Evolutionary conservation across 2,329 filamentous ascomycete species (phyloP).

Genomic region (Sporothrix schenckii): DNA sequence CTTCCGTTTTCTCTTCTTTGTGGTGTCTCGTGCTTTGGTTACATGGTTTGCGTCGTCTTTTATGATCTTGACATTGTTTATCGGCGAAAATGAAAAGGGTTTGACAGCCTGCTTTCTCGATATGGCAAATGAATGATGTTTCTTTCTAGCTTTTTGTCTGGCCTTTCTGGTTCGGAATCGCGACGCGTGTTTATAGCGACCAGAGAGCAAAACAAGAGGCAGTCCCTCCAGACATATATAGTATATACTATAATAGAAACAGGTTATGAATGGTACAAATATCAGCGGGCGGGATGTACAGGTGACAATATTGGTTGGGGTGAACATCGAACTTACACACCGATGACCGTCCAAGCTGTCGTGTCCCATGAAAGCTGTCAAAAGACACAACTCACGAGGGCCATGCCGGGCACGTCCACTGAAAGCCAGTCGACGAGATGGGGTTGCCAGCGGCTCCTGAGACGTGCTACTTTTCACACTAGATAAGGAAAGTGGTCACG

Average conservation of each 20-base stretch:
- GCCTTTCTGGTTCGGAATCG: background rate
- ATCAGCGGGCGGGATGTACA: background rate
- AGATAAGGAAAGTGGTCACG: slow-evolving; percentile 15
- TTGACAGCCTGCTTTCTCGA: background rate
- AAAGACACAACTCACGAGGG: background rate
- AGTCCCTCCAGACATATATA: background rate
- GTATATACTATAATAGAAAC: background rate
- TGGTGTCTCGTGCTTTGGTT: background rate
- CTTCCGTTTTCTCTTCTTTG: background rate
- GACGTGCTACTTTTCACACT: background rate
- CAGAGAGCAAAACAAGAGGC: background rate
- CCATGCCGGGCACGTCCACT: background rate
- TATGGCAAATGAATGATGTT: slow-evolving; percentile 12
- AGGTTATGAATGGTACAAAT: background rate
- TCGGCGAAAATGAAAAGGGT: background rate
- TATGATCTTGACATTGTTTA: background rate
- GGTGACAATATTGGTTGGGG: background rate
- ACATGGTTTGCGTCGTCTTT: background rate
- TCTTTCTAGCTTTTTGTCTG: too few species aligned
- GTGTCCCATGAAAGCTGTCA: background rate
- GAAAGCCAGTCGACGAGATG: background rate
- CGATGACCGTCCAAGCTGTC: too few species aligned
- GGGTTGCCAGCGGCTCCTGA: background rate
- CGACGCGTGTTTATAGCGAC: background rate
- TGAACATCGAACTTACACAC: background rate